These are phyloP conservation scores for Calonectria pseudoreteaudii DNA, from an alignment of 2,329 filamentous ascomycete genomes.

Conservation along the genomic window DNA sequence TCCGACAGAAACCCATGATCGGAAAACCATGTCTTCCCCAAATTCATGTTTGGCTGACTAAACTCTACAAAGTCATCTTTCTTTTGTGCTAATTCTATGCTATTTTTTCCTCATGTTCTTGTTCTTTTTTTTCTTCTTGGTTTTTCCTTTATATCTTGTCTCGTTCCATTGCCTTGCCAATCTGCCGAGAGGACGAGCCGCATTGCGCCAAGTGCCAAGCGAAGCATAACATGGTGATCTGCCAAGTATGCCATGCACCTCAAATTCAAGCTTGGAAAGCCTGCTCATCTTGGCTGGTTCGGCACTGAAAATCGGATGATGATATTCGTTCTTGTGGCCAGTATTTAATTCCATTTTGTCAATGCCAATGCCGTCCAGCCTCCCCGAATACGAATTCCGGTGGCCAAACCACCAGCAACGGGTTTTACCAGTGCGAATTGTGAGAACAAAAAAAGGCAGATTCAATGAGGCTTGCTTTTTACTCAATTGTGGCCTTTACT, in stretches of 20 bases:
- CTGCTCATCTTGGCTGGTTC: no score
- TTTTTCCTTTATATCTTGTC: background rate
- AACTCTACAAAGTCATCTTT: background rate
- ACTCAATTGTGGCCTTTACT: background rate
- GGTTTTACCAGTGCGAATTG: background rate
- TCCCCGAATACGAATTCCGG: background rate
- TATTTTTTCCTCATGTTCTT: background rate
- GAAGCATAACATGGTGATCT: background rate
- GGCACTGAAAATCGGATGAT: background rate
- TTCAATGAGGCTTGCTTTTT: background rate
- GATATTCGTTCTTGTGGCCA: background rate
- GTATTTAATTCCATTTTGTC: background rate
- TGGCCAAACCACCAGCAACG: background rate
- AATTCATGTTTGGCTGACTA: no score
- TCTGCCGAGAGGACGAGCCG: background rate
- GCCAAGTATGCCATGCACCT: background rate
- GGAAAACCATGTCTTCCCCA: background rate
- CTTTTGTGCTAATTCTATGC: background rate
- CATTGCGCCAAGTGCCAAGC: background rate
- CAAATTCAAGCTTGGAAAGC: background rate
- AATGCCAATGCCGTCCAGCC: background rate
- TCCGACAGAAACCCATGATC: background rate
- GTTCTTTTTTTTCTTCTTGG: background rate
- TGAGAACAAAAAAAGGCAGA: background rate
- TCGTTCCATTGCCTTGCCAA: background rate